phyloP scores from a whole-genome alignment of 305 asterid species.

The Fraxinus albicans region DNA sequence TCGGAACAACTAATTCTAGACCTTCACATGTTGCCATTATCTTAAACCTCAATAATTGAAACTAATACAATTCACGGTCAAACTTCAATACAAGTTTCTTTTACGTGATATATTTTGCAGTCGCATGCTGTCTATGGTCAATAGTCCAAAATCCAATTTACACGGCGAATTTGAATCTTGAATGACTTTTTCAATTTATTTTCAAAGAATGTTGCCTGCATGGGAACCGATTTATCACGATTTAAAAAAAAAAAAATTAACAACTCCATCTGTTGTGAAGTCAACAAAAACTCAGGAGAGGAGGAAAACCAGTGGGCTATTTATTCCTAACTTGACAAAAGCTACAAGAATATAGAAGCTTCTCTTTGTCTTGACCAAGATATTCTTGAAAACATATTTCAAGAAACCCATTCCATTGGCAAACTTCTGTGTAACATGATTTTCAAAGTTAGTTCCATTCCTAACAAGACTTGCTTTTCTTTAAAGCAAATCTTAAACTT shows the following conservation, averaged over 20 bases:
- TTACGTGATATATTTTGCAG: neutral
- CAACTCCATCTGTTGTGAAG: neutral
- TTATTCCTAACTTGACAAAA: neutral
- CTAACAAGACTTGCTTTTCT: neutral
- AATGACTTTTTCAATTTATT: neutral
- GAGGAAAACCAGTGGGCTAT: neutral
- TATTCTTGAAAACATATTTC: neutral
- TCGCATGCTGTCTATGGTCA: neutral
- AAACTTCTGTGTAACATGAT: neutral
- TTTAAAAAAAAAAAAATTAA: neutral
- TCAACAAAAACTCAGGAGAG: neutral
- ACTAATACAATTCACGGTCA: neutral
- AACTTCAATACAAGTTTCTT: neutral
- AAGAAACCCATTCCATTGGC: neutral
- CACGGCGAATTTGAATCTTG: neutral
- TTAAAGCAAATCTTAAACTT: neutral
- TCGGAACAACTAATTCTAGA: neutral
- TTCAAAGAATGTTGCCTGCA: neutral
- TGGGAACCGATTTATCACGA: neutral
- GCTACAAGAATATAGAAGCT: neutral
- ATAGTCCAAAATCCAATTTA: neutral
- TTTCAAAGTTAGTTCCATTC: neutral
- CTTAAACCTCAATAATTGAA: neutral
- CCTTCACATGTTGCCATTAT: neutral
- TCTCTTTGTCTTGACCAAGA: neutral